Evolutionary conservation across 345 rosid genomes (phyloP).

Genomic region (Eucalyptus camaldulensis): DNA sequence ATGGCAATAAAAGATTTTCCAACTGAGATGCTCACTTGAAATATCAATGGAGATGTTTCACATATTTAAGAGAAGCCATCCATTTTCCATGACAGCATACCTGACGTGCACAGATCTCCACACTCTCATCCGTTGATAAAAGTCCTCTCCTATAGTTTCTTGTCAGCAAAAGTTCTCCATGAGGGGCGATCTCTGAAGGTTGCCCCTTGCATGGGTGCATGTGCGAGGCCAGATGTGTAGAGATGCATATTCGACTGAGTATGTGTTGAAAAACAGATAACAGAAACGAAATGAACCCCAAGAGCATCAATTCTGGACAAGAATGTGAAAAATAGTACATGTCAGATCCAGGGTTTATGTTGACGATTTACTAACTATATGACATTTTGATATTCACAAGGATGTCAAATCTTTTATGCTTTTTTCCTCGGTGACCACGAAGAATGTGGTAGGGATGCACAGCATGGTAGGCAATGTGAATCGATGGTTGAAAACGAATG

Average conservation of each 20-base stretch:
- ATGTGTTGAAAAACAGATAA: conserved; percentile 48
- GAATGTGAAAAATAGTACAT: not conserved
- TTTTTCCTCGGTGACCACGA: not conserved
- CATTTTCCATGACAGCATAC: not conserved
- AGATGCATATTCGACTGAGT: conserved; percentile 51
- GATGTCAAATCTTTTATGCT: not conserved
- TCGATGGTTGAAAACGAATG: not conserved
- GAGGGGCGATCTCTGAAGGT: not conserved
- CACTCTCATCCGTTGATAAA: not conserved
- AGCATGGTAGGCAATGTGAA: not conserved
- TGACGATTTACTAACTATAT: not conserved
- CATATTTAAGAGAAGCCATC: not conserved
- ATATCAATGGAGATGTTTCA: not conserved
- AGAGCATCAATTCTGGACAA: conserved; percentile 76
- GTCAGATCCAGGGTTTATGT: not conserved
- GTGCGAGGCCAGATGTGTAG: conserved; percentile 20
- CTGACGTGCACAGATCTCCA: conserved; percentile 18
- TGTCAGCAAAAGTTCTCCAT: not conserved
- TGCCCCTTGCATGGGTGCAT: conserved; percentile 73
- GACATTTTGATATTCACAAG: not conserved
- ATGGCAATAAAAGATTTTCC: not conserved
- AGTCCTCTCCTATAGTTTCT: conserved; percentile 8
- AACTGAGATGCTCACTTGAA: not conserved
- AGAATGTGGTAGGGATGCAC: not conserved
- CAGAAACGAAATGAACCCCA: conserved; percentile 83